A percentile compares a stretch with the other conserved stretches of the same genome.
Evolutionary conservation across 129 eudicot genomes (phyloP).

Genomic region (Flaveria brownii): DNA sequence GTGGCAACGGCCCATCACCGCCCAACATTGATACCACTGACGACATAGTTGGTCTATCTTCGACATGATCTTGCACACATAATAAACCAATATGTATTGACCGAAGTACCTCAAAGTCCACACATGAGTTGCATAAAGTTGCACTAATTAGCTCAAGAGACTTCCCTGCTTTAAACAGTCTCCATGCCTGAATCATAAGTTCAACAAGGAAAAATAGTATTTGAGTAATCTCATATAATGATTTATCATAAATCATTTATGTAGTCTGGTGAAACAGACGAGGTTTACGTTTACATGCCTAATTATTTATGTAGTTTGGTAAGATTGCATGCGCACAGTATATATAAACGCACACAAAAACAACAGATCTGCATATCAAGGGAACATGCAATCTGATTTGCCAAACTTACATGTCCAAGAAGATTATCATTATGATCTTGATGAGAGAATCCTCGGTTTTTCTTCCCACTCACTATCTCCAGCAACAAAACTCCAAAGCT

Average conservation of each 20-base stretch:
- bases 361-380: background rate
- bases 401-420: conserved; percentile 43
- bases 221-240: conserved; percentile 3
- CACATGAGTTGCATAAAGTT: conserved; percentile 14
- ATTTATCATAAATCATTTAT: too few species aligned
- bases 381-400: background rate
- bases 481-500: conserved; percentile 43
- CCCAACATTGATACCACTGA: conserved; percentile 30
- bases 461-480: conserved; percentile 40
- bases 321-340: background rate
- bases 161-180: conserved; percentile 10
- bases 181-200: conserved; percentile 29
- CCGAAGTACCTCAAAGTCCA: conserved; percentile 14
- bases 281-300: background rate
- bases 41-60: conserved; percentile 35
- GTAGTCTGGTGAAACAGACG: too few species aligned
- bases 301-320: background rate
- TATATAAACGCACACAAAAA: background rate
- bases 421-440: conserved; percentile 36
- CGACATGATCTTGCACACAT: conserved; percentile 30
- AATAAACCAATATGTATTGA: conserved; percentile 28
- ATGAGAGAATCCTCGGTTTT: conserved; percentile 34
- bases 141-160: conserved; percentile 16
- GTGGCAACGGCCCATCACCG: conserved; percentile 16
- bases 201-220: conserved; percentile 11